Percentiles rank a stretch among this genome's conserved stretches.
These are phyloP conservation scores for Coprinopsis cinerea DNA, from an alignment of 768 basidiomycete species.

Conservation along the genomic window DNA sequence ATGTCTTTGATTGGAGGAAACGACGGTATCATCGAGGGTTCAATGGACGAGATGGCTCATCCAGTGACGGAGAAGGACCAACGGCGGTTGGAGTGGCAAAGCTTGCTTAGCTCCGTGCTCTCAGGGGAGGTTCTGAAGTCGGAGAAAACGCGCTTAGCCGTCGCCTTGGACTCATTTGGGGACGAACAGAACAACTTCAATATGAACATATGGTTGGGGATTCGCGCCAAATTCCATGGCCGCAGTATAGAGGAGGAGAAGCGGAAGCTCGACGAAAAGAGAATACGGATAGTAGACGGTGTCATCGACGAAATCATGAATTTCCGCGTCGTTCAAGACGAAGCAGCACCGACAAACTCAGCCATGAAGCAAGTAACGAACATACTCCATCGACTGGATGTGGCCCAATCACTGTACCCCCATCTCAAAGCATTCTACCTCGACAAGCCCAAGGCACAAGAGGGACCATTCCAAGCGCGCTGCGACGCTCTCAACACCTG, in stretches of 20 bases:
- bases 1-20: constrained; percentile 35
- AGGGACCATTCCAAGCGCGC: constrained; percentile 66
- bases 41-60: constrained; percentile 58
- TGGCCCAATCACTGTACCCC: constrained; percentile 84
- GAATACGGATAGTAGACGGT: constrained; percentile 73
- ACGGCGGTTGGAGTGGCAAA: constrained; percentile 92
- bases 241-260: constrained; percentile 79
- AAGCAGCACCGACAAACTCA: constrained; percentile 30
- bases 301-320: constrained; percentile 78
- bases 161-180: constrained; percentile 61
- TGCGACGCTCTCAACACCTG: constrained; percentile 89
- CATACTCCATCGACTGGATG: constrained; percentile 70
- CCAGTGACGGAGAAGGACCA: constrained; percentile 69
- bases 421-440: constrained; percentile 70
- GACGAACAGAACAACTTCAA: constrained; percentile 66
- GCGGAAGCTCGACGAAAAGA: constrained; percentile 73
- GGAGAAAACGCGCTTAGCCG: constrained; percentile 89
- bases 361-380: constrained; percentile 59
- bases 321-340: constrained; percentile 53
- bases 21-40: constrained; percentile 46
- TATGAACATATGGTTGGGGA: constrained; percentile 80
- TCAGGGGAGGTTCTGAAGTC: constrained; percentile 91
- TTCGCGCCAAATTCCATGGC: constrained; percentile 81
- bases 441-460: constrained; percentile 70
- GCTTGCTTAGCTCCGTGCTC: constrained; percentile 89